Conservation (phyloP, 1,284 basidiomycete genomes). For the Pyrrhoderma noxium region DNA sequence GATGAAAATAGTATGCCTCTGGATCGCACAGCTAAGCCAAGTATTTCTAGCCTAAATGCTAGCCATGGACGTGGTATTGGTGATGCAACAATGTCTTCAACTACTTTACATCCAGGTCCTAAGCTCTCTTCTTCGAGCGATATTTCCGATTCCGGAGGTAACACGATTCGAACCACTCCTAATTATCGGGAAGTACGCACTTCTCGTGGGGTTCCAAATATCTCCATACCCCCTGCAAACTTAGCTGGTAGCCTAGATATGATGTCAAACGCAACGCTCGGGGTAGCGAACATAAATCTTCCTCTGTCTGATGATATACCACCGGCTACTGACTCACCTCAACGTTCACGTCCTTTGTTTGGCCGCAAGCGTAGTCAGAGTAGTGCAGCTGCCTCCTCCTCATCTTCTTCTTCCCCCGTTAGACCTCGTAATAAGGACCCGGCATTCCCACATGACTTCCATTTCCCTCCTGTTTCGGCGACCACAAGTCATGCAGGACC, state of each 20-base stretch:
- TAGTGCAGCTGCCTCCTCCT: constrained; percentile 15
- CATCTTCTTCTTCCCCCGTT: constrained; percentile 3
- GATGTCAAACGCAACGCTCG: constrained; percentile 16
- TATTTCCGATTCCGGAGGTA: background rate
- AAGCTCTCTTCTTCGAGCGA: background rate
- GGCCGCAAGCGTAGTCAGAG: constrained; percentile 17
- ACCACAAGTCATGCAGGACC: constrained; percentile 12
- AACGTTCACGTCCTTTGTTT: constrained; percentile 4
- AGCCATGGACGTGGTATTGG: constrained; percentile 16
- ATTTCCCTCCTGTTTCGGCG: constrained; percentile 18
- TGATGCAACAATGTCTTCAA: constrained; percentile 13
- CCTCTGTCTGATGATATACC: constrained; percentile 22
- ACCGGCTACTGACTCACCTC: constrained; percentile 19
- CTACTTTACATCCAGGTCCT: background rate
- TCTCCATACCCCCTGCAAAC: constrained; percentile 32
- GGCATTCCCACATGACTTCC: constrained; percentile 17
- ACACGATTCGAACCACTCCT: constrained; percentile 14
- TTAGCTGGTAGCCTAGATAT: constrained; percentile 9
- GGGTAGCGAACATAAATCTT: constrained; percentile 20
- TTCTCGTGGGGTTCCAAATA: constrained; percentile 33
- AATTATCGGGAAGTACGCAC: constrained; percentile 36
- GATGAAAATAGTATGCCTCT: constrained; percentile 21
- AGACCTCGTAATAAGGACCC: constrained; percentile 3
- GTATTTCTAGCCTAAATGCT: constrained; percentile 26
- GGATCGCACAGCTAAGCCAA: constrained; percentile 20